Base-by-base conservation (phyloP, 768 basidiomycete genomes). In the Termitomyces heimii region DNA sequence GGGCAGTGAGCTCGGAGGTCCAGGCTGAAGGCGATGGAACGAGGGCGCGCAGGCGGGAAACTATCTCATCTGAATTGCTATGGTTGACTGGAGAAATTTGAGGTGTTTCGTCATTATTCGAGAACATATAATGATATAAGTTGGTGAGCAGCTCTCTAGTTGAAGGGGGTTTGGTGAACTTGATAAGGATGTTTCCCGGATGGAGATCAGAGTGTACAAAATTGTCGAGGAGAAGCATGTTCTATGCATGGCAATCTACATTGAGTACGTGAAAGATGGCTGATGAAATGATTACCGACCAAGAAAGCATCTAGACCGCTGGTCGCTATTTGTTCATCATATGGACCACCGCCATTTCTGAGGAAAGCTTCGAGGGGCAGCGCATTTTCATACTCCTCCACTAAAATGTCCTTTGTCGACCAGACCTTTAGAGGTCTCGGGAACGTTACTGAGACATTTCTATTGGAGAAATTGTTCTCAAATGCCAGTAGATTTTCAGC, bases 171-270 rank as follows among this genome's bases (percentile, higher is more conserved):
- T 90, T 92, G 67, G 84, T 88, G 75, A 98, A 98, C 68, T 96
- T 97, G 76, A 99, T 84, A 87, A 97, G 91, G 71, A 98, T 95
- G 69, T 98, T 98, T 31, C 96, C 96, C 3, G 92, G 89, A 68
- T 92, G 92, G 22, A 93, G 81, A 67, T 93, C 92, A 4, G 90
- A 80, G 69, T 98, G 97, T 10, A 96, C 94, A 71, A 97, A 99
- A 71, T 99, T 98, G 71, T 99, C 97, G 45, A 99, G 77, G 1
- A 99, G 77, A 20, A 99, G 83, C 97, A 99, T 99, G 73, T 98
- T 94, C 93, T 98, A 64, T 18, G 4, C 26, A 32, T 13, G 37
- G n/a, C n/a, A 39, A 46, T 24, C 42, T 37, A 29, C 6, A 16
- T 37, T 28, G 0, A 47, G 43, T 18, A 14, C 13, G 48, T 53